Conservation (phyloP, 1,284 basidiomycete species). For the Wallemia mellicola region DNA sequence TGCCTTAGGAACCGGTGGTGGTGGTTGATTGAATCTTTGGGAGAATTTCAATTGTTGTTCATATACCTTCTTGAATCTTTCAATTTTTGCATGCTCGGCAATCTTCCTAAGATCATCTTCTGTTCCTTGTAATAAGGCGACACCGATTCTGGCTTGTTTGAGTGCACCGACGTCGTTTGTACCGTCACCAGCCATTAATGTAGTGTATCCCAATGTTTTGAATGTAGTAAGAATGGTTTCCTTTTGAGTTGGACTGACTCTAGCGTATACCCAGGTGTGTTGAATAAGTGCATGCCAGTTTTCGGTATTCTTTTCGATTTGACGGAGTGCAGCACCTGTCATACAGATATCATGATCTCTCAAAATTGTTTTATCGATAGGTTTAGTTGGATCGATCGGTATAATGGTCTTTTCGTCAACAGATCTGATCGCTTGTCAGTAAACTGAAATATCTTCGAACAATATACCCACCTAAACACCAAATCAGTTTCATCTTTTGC, state of each 20-base stretch:
- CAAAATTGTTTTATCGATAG: slow-evolving; percentile 45
- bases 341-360: slow-evolving; percentile 73
- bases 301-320: slow-evolving; percentile 29
- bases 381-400: slow-evolving; percentile 40
- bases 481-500: slow-evolving; percentile 31
- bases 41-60: slow-evolving; percentile 74
- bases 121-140: slow-evolving; percentile 69
- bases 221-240: slow-evolving; percentile 69
- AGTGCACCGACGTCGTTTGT: slow-evolving; percentile 90
- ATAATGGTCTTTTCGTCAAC: slow-evolving; percentile 67
- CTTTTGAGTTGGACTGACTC: slow-evolving; percentile 81
- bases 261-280: slow-evolving; percentile 86
- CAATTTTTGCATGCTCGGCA: slow-evolving; percentile 59
- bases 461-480: not conserved
- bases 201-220: slow-evolving; percentile 57
- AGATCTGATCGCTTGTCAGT: slow-evolving; percentile 18
- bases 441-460: slow-evolving; percentile 2
- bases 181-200: slow-evolving; percentile 87
- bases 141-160: slow-evolving; percentile 82
- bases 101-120: slow-evolving; percentile 72
- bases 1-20: slow-evolving; percentile 51
- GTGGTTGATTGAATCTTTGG: slow-evolving; percentile 58
- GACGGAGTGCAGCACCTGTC: slow-evolving; percentile 66
- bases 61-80: slow-evolving; percentile 79
- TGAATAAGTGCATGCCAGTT: slow-evolving; percentile 51